Evolutionary conservation across 202 grass and related monocot species (phyloP).

Genomic region (Sporobolus alterniflorus): DNA sequence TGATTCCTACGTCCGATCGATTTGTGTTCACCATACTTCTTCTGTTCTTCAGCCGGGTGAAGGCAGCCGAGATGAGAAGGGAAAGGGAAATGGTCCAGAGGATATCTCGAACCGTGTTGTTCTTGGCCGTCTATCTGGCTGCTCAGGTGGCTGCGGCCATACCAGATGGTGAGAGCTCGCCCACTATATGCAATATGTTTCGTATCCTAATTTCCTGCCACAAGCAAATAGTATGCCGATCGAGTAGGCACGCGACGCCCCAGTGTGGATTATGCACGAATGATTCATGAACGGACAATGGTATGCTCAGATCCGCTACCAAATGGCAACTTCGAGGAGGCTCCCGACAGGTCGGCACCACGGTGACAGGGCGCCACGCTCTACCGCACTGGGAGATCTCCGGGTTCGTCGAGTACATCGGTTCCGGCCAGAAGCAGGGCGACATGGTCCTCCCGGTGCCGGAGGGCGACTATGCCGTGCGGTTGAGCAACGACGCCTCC

Average conservation of each 20-base stretch:
- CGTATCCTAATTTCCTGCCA: not conserved
- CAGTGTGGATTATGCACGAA: not conserved
- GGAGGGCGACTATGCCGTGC: no score
- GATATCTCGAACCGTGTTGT: not conserved
- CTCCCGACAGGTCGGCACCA: no score
- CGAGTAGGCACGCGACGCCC: not conserved
- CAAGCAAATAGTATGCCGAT: not conserved
- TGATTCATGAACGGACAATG: not conserved
- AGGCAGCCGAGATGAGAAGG: not conserved
- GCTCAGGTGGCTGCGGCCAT: conserved; percentile 25
- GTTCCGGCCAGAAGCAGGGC: no score
- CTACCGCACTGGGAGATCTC: no score
- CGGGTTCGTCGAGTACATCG: no score
- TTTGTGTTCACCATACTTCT: not conserved
- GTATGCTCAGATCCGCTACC: no score
- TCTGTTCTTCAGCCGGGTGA: not conserved
- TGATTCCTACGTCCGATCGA: not conserved
- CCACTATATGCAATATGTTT: not conserved
- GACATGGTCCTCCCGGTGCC: no score
- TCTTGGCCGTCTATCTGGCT: conserved; percentile 31
- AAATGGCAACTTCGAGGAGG: no score
- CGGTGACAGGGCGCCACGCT: no score
- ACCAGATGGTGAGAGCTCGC: conserved; percentile 44
- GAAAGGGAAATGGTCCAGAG: not conserved
- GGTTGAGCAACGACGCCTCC: no score